Evolutionary conservation across 2,329 filamentous ascomycete genomes (phyloP).

Genomic region (Chalaropsis ovoidea): DNA sequence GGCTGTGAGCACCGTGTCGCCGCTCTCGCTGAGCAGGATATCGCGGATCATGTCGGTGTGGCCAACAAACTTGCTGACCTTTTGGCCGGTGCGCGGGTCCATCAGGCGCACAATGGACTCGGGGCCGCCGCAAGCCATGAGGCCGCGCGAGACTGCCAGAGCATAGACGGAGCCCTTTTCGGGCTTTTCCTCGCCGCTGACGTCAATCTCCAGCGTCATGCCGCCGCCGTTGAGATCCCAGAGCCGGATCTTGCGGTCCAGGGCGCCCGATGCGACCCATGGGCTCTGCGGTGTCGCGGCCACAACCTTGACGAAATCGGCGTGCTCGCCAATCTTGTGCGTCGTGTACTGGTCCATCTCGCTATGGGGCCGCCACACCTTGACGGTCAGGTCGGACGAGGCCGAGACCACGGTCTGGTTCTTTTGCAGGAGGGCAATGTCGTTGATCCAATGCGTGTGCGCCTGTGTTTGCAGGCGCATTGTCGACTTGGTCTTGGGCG

Average conservation of each 20-base stretch:
- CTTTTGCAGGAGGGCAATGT: conserved; percentile 69
- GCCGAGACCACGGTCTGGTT: conserved; percentile 75
- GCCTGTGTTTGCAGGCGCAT: conserved; percentile 57
- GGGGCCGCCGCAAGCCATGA: conserved; percentile 85
- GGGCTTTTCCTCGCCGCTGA: conserved; percentile 67
- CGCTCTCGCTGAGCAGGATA: conserved; percentile 78
- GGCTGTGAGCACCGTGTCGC: conserved; percentile 84
- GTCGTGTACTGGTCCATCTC: conserved; percentile 42
- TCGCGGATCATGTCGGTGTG: conserved; percentile 91
- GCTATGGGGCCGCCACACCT: conserved; percentile 73
- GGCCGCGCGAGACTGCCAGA: conserved; percentile 64
- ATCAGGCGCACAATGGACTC: conserved; percentile 88
- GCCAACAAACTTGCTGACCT: conserved; percentile 91
- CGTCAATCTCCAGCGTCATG: conserved; percentile 76
- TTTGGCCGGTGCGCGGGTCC: conserved; percentile 79
- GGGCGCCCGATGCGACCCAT: conserved; percentile 88
- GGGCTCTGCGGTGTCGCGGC: conserved; percentile 57
- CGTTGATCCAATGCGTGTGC: conserved; percentile 94
- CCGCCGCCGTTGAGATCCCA: conserved; percentile 89
- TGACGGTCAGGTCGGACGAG: conserved; percentile 88
- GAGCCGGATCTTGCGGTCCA: conserved; percentile 82
- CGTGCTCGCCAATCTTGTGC: conserved; percentile 79
- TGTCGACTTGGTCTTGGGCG: conserved; percentile 41
- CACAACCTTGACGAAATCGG: conserved; percentile 92
- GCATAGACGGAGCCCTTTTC: conserved; percentile 96